A percentile compares a stretch with the other conserved stretches of the same genome.
Evolutionary conservation across 2,329 filamentous ascomycete genomes (phyloP).

Genomic region (Chaetomiaceae sp.): DNA sequence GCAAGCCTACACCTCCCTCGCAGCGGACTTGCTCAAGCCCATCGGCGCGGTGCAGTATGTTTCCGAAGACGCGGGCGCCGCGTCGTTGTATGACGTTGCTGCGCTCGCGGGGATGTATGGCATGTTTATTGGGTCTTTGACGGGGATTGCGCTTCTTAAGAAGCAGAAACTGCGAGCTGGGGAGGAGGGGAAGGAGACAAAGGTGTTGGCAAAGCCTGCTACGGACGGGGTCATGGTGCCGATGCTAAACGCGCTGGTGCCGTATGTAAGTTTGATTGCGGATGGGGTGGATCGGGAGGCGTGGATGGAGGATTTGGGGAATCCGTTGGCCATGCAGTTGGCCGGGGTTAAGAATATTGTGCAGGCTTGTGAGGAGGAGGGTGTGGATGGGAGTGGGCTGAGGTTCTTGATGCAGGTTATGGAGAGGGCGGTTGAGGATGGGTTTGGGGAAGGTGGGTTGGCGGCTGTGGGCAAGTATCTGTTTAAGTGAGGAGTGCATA

Average conservation of each 20-base stretch:
- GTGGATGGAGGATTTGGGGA: conserved; percentile 27
- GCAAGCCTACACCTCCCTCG: conserved; percentile 6
- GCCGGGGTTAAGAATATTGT: conserved; percentile 26
- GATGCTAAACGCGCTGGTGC: conserved; percentile 26
- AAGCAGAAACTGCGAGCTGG: background rate
- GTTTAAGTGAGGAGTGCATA: conserved; percentile 4
- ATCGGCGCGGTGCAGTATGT: conserved; percentile 24
- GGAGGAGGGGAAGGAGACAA: conserved; percentile 12
- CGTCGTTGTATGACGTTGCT: conserved; percentile 27
- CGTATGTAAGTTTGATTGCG: conserved; percentile 24
- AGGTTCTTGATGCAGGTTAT: conserved; percentile 7
- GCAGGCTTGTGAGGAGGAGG: conserved; percentile 25
- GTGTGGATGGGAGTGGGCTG: conserved; percentile 19
- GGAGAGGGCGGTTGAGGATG: conserved; percentile 14
- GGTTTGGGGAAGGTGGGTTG: conserved; percentile 9
- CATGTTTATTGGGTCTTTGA: conserved; percentile 27
- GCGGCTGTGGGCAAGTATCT: conserved; percentile 7
- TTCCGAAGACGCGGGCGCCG: conserved; percentile 20
- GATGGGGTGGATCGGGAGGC: conserved; percentile 22
- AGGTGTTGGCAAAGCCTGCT: conserved; percentile 1
- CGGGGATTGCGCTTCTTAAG: conserved; percentile 27
- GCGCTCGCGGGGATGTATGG: conserved; percentile 29
- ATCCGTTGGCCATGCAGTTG: conserved; percentile 29
- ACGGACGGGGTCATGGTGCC: conserved; percentile 23
- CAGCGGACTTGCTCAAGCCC: conserved; percentile 15